Evolutionary conservation across 208 protist species (phyloP).

Genomic region (Acanthamoeba culbertsoni): DNA sequence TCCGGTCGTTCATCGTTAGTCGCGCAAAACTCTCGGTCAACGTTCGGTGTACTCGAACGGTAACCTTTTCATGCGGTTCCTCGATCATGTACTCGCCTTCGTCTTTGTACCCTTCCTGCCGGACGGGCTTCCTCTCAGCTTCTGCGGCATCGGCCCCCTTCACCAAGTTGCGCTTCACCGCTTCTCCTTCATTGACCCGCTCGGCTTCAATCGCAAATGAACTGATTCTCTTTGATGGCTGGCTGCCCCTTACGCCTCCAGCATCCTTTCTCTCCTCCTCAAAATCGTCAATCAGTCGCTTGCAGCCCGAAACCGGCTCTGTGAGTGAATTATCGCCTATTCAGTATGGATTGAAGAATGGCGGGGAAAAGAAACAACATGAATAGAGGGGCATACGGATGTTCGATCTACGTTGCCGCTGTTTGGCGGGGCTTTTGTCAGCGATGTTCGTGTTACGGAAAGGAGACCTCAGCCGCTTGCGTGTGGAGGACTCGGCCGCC

Average conservation of each 20-base stretch:
- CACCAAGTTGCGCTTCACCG: neutral
- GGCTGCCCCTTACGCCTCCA: no score
- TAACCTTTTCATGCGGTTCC: neutral
- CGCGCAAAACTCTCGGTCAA: slow-evolving; percentile 29
- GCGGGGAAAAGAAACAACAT: neutral
- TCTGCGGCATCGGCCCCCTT: neutral
- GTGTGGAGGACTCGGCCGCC: neutral
- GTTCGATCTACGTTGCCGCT: neutral
- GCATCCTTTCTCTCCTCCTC: slow-evolving; percentile 5
- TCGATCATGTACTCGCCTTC: no score
- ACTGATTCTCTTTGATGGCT: no score
- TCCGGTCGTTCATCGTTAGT: neutral
- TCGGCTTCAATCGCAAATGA: neutral
- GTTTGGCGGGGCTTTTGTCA: neutral
- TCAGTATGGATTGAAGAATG: no score
- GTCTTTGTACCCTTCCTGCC: neutral
- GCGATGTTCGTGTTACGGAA: neutral
- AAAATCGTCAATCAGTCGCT: slow-evolving; percentile 49
- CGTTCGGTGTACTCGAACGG: neutral
- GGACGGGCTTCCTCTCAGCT: neutral
- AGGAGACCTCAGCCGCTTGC: slow-evolving; percentile 21
- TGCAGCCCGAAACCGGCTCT: neutral
- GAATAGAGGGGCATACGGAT: neutral
- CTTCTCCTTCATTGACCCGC: neutral
- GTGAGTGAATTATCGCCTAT: neutral